These are phyloP conservation scores for Kockiozyma suomiensis DNA, from an alignment of 805 yeast species.

Conservation along the genomic window DNA sequence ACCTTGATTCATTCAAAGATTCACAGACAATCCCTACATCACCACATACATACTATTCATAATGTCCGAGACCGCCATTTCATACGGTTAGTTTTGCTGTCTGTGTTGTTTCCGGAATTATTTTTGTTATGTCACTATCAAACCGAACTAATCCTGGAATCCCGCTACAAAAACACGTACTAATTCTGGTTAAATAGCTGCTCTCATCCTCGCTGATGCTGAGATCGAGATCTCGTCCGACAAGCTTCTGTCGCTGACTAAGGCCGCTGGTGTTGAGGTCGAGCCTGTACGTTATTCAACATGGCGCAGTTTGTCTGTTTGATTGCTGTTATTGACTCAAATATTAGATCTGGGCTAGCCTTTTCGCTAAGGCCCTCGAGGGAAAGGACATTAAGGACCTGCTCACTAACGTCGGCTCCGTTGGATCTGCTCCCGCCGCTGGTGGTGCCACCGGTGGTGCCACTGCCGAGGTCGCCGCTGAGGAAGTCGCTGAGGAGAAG, in stretches of 20 bases:
- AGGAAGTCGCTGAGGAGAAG: conserved; percentile 36
- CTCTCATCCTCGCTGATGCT: conserved; percentile 96
- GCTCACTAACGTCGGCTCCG: conserved; percentile 66
- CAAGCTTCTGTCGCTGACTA: conserved; percentile 74
- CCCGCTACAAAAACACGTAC: neutral
- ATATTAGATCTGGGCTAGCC: conserved; percentile 73
- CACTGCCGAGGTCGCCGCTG: conserved; percentile 34
- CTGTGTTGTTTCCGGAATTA: too few species aligned
- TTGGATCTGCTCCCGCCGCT: conserved; percentile 75
- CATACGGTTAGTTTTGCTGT: conserved; percentile 63
- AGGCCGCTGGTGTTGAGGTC: conserved; percentile 81
- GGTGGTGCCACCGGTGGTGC: conserved; percentile 67
- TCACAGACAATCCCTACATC: neutral
- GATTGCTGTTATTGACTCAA: neutral
- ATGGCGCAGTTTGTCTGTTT: neutral
- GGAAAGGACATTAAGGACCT: conserved; percentile 84
- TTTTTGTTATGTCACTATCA: too few species aligned
- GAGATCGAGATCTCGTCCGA: conserved; percentile 90
- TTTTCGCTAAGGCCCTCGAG: conserved; percentile 84
- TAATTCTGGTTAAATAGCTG: conserved; percentile 55
- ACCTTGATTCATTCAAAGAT: neutral
- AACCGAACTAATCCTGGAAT: too few species aligned
- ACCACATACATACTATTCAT: neutral
- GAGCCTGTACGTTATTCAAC: conserved; percentile 60
- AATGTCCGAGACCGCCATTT: conserved; percentile 72